Conservation (phyloP, 2,329 filamentous ascomycete genomes). For the Drechslera avenae region DNA sequence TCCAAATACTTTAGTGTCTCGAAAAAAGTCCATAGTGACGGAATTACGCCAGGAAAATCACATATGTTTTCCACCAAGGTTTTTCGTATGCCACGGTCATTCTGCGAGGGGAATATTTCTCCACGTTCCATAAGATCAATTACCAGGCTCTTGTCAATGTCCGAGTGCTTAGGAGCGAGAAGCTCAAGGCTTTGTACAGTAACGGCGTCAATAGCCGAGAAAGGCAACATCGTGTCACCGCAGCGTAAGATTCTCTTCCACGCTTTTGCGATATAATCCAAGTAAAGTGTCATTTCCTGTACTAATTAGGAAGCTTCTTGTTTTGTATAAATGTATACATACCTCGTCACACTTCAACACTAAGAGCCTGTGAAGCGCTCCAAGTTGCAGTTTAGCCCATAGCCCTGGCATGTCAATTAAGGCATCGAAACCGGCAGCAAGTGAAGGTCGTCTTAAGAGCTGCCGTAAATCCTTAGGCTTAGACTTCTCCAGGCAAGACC, state of each 20-base stretch:
- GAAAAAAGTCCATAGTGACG: slow-evolving; percentile 20
- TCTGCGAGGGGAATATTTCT: slow-evolving; percentile 14
- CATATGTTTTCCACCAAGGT: slow-evolving; percentile 15
- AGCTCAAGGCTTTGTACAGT: slow-evolving; percentile 15
- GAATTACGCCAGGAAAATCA: slow-evolving; percentile 10
- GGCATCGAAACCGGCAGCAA: slow-evolving; percentile 20
- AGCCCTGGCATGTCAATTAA: slow-evolving; percentile 27
- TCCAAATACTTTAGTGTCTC: slow-evolving; percentile 24
- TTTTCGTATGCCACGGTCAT: slow-evolving; percentile 1
- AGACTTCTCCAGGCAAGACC: slow-evolving; percentile 21
- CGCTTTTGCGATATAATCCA: slow-evolving; percentile 12
- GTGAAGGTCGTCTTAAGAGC: slow-evolving; percentile 14
- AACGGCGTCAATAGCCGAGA: slow-evolving; percentile 8
- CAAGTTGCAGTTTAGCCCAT: slow-evolving; percentile 26
- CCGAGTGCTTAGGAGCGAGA: slow-evolving; percentile 13
- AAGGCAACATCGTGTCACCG: slow-evolving; percentile 6
- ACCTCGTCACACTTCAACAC: slow-evolving; percentile 28
- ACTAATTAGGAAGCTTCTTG: slow-evolving; percentile 2
- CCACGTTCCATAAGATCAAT: slow-evolving; percentile 7
- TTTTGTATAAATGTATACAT: not conserved
- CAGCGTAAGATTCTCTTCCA: slow-evolving; percentile 17
- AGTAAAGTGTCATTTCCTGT: slow-evolving; percentile 24
- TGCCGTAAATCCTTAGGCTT: slow-evolving; percentile 27
- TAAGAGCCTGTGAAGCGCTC: slow-evolving; percentile 25
- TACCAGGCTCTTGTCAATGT: slow-evolving; percentile 9